Percentiles rank a stretch among this genome's conserved stretches.
Conservation (phyloP, 2,329 filamentous ascomycete genomes). For the Fusarium pseudonygamai region DNA sequence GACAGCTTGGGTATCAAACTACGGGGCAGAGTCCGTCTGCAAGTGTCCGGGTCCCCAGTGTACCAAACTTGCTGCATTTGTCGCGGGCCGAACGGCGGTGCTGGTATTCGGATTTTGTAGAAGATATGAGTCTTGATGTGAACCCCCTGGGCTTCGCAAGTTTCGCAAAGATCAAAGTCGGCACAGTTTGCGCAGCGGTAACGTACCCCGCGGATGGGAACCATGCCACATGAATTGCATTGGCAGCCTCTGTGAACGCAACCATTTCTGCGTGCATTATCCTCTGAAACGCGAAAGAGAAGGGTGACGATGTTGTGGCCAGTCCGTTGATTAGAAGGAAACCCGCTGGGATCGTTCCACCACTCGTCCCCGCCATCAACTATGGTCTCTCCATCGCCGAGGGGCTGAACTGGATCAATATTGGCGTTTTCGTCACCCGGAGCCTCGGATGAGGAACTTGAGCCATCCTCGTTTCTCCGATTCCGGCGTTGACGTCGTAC, state of each 20-base stretch:
- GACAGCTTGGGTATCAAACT: conserved; percentile 74
- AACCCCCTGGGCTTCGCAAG: conserved; percentile 81
- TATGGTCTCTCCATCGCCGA: conserved; percentile 52
- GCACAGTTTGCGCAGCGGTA: conserved; percentile 96
- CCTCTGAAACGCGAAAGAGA: conserved; percentile 91
- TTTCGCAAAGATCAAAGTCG: conserved; percentile 95
- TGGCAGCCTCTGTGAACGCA: conserved; percentile 93
- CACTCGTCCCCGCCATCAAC: conserved; percentile 60
- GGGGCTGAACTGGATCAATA: conserved; percentile 40
- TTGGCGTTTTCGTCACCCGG: conserved; percentile 58
- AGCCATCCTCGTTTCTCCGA: conserved; percentile 50
- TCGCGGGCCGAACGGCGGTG: conserved; percentile 82
- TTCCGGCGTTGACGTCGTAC: conserved; percentile 61
- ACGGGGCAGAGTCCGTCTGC: conserved; percentile 73
- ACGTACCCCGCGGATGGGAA: conserved; percentile 89
- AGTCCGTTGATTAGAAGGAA: conserved; percentile 57
- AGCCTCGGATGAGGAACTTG: conserved; percentile 54
- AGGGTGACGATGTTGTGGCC: conserved; percentile 86
- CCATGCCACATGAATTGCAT: conserved; percentile 88
- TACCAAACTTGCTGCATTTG: conserved; percentile 88
- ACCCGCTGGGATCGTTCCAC: conserved; percentile 58
- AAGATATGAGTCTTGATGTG: conserved; percentile 95
- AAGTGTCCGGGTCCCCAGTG: conserved; percentile 82
- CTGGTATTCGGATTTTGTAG: conserved; percentile 92
- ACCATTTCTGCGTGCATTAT: conserved; percentile 86